Evolutionary conservation across 192 early-diverging fungal species (phyloP).

Genomic region (Tieghemiomyces parasiticus): DNA sequence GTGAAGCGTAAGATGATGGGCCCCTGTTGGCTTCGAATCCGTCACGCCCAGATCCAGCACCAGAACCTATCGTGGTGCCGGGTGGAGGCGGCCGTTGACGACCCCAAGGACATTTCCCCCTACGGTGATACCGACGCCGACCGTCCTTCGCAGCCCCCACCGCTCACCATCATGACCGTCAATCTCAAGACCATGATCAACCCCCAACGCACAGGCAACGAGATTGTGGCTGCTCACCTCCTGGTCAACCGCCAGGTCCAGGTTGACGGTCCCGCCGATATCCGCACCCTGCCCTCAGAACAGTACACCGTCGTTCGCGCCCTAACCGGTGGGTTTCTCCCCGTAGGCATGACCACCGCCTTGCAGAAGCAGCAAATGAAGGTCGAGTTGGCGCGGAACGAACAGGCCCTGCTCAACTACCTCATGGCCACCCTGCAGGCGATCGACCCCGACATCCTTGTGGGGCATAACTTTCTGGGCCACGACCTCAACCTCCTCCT

Average conservation of each 20-base stretch:
- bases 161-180: slow-evolving; percentile 75
- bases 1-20: slow-evolving; percentile 92
- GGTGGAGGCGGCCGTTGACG: slow-evolving; percentile 43
- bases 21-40: slow-evolving; percentile 80
- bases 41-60: slow-evolving; percentile 27
- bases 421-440: slow-evolving; percentile 56
- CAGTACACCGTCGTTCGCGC: slow-evolving; percentile 63
- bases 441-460: slow-evolving; percentile 82
- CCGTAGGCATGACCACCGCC: slow-evolving; percentile 58
- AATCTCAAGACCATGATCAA: slow-evolving; percentile 76
- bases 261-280: slow-evolving; percentile 35
- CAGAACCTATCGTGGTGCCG: slow-evolving; percentile 81
- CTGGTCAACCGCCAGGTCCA: slow-evolving; percentile 55
- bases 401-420: slow-evolving; percentile 63
- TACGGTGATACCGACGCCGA: slow-evolving; percentile 36
- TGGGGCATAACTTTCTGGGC: slow-evolving; percentile 94
- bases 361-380: slow-evolving; percentile 36
- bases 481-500: slow-evolving; percentile 88
- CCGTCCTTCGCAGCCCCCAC: slow-evolving; percentile 36
- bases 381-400: slow-evolving; percentile 48
- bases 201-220: slow-evolving; percentile 64
- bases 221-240: slow-evolving; percentile 67
- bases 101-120: slow-evolving; percentile 52
- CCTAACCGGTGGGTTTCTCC: slow-evolving; percentile 52
- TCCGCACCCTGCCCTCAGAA: slow-evolving; percentile 22